Percentiles rank a stretch among this genome's conserved stretches.
Evolutionary conservation across 2,329 filamentous ascomycete genomes (phyloP).

Genomic region (Sarocladium oryzae): DNA sequence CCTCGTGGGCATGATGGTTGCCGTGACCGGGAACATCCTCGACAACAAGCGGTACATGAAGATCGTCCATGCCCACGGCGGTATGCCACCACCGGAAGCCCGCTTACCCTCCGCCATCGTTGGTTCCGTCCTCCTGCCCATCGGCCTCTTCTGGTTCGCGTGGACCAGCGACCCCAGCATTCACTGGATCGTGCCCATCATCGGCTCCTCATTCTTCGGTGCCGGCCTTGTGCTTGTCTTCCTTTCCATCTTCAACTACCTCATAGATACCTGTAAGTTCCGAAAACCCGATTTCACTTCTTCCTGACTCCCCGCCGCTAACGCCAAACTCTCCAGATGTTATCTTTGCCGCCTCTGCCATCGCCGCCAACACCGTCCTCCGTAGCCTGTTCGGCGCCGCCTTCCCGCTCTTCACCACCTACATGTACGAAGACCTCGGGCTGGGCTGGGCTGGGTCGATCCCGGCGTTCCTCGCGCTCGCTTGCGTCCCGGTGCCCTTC

Average conservation of each 20-base stretch:
- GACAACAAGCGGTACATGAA: conserved; percentile 48
- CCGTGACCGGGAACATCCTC: conserved; percentile 43
- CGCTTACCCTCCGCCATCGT: conserved; percentile 55
- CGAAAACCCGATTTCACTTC: too few species aligned
- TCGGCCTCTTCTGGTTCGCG: conserved; percentile 59
- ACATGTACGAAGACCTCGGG: conserved; percentile 53
- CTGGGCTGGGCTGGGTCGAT: conserved; percentile 71
- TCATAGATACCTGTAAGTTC: conserved; percentile 52
- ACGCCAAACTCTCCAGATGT: conserved; percentile 48
- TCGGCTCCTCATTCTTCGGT: conserved; percentile 43
- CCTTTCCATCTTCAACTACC: conserved; percentile 58
- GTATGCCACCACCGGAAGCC: conserved; percentile 56
- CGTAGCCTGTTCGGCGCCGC: conserved; percentile 65
- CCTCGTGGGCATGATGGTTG: conserved; percentile 55
- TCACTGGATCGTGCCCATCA: conserved; percentile 49
- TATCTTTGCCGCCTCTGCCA: conserved; percentile 68
- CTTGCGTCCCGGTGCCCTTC: conserved; percentile 68
- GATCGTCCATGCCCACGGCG: conserved; percentile 38
- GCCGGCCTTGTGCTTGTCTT: conserved; percentile 57
- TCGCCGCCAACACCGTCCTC: conserved; percentile 67
- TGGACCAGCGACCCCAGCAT: conserved; percentile 53
- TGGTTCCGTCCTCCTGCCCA: conserved; percentile 50
- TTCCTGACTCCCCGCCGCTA: too few species aligned
- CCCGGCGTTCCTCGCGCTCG: conserved; percentile 66
- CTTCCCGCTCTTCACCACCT: conserved; percentile 65